phyloP scores from a whole-genome alignment of 2,329 filamentous ascomycete species.

The Fusarium sp. region DNA sequence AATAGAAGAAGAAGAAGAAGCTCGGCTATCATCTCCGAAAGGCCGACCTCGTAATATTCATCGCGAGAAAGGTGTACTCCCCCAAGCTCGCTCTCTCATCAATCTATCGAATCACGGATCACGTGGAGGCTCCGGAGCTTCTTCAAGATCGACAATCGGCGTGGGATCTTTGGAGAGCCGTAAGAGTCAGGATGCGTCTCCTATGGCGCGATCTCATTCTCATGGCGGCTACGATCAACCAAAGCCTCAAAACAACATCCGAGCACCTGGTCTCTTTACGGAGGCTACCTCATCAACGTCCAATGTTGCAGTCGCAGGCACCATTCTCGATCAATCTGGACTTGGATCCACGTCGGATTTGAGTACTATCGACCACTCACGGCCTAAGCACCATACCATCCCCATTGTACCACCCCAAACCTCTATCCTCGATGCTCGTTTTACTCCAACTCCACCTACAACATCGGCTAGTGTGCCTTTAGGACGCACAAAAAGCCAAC shows the following conservation, averaged over 20 bases:
- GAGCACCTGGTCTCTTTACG: conserved; percentile 51
- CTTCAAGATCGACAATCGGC: conserved; percentile 43
- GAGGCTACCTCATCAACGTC: conserved; percentile 57
- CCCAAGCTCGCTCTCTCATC: conserved; percentile 45
- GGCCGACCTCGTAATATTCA: conserved; percentile 27
- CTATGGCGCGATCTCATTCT: conserved; percentile 53
- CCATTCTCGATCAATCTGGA: conserved; percentile 59
- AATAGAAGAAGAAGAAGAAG: conserved; percentile 18
- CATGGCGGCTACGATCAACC: conserved; percentile 49
- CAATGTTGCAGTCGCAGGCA: conserved; percentile 59
- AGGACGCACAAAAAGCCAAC: conserved; percentile 71
- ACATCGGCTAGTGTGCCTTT: conserved; percentile 62
- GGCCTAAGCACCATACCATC: conserved; percentile 46
- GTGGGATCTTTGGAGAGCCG: conserved; percentile 44
- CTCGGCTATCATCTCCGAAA: conserved; percentile 9
- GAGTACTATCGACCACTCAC: conserved; percentile 35
- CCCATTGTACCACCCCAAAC: conserved; percentile 39
- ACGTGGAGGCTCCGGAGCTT: conserved; percentile 41
- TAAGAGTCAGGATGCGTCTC: conserved; percentile 36
- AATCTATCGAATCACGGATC: conserved; percentile 41
- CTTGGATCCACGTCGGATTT: conserved; percentile 50
- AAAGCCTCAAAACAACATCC: conserved; percentile 29
- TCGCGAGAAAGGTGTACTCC: conserved; percentile 31
- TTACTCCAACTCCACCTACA: conserved; percentile 65
- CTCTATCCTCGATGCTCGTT: conserved; percentile 54